Base-by-base conservation (phyloP, 768 basidiomycete genomes). In the Hygrocybe coccinea region DNA sequence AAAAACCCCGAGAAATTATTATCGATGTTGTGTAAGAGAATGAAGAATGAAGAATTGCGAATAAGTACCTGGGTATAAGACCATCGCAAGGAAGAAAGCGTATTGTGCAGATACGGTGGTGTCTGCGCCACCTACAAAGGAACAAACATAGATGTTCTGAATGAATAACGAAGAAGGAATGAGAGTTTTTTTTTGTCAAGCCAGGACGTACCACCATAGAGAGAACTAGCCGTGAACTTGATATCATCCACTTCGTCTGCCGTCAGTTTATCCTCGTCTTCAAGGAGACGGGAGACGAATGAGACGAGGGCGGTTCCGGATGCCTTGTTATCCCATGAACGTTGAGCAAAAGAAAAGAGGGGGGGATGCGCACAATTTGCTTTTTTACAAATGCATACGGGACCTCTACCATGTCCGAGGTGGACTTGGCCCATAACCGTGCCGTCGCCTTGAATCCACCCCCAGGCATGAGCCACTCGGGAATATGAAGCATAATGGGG, bases 101-200 rank as follows among this genome's bases (percentile, higher is more conserved):
- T 82, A 77, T 56, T 82, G 74, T 1, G 79, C 74, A 41, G 83
- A 82, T 57, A 84, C 83, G 17, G 80, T 85, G 36, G 81, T 81
- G 66, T 82, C 81, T 59, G 81, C 76, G 49, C 81, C 84, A 44
- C 80, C 83, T 78, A 56, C 14, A 24, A 3, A 15, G 39, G 51
- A 29, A 29, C 29, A 29, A 29, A 29, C n/a, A n/a, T n/a, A n/a
- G n/a, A 44, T 54, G 56, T 24, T 5, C 21, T n/a, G 2, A n/a
- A 19, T n/a, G 12, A 22, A 2, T 11, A 12, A 21, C 12, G 37
- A 25, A 21, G 29, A 29, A 8, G 29, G 29, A 8, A 8, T 3
- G 29, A 8, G 29, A 29, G 4, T 29, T 3, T 29, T 29, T 29
- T 29, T 4, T 29, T 29, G 29, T 29, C 53, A 59, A 24, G 24